These are phyloP conservation scores for Catunica adiposa DNA, from an alignment of 2,329 filamentous ascomycete species.

Conservation along the genomic window DNA sequence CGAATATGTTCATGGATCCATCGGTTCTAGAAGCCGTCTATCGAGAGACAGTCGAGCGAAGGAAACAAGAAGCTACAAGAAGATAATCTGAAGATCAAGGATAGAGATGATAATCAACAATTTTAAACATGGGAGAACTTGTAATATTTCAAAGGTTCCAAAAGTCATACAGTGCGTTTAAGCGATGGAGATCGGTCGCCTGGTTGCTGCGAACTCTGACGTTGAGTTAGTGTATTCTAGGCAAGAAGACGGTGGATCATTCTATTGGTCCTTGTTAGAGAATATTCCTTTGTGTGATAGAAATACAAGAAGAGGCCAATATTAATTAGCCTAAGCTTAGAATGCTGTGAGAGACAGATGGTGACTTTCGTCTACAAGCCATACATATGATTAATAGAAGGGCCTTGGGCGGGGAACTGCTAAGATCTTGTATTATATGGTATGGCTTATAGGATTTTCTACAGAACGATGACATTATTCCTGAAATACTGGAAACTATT, in stretches of 20 bases:
- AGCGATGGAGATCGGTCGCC: too few species aligned
- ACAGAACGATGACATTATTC: too few species aligned
- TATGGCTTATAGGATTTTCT: too few species aligned
- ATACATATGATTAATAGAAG: neutral
- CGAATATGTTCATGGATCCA: constrained; percentile 24
- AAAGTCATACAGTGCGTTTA: too few species aligned
- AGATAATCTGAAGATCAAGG: neutral
- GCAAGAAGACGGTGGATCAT: too few species aligned
- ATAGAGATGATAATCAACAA: neutral
- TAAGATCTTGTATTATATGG: too few species aligned
- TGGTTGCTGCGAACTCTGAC: too few species aligned
- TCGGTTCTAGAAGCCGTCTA: constrained; percentile 15
- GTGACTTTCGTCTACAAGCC: neutral
- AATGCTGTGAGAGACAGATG: neutral
- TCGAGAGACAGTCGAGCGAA: neutral
- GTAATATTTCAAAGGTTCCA: neutral
- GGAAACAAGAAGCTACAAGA: neutral
- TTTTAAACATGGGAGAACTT: too few species aligned
- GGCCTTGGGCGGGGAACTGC: neutral
- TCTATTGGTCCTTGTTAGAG: too few species aligned
- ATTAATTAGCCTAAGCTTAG: neutral
- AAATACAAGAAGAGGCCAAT: neutral
- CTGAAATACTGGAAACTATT: too few species aligned
- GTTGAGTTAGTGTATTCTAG: too few species aligned
- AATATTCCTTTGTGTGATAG: neutral